Evolutionary conservation across 257 asterid species (phyloP).

Genomic region (Fraxinus anomala): DNA sequence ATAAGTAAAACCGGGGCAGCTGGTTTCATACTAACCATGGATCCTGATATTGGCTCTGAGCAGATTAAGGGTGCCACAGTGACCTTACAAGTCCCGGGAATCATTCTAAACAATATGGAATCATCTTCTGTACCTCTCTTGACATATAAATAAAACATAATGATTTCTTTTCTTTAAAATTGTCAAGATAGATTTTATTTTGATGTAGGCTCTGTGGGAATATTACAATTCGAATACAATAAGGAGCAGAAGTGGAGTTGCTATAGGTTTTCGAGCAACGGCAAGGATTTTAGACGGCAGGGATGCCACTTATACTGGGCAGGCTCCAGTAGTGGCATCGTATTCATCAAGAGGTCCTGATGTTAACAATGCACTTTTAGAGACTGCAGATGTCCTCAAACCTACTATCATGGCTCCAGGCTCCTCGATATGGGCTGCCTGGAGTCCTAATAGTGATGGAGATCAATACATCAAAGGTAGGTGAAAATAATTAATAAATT

Average conservation of each 20-base stretch:
- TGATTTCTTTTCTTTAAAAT: not conserved
- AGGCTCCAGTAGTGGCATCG: constrained; percentile 61
- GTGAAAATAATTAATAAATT: not conserved
- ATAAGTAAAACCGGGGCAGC: constrained; percentile 52
- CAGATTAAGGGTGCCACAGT: constrained; percentile 45
- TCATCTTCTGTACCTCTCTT: constrained; percentile 52
- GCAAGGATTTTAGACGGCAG: constrained; percentile 65
- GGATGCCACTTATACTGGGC: constrained; percentile 42
- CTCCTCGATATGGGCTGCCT: constrained; percentile 76
- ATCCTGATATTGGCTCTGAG: constrained; percentile 54
- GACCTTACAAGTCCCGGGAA: constrained; percentile 54
- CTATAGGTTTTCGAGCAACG: constrained; percentile 47
- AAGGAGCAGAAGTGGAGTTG: constrained; percentile 55
- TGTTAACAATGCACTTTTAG: constrained; percentile 50
- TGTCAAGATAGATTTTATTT: not conserved
- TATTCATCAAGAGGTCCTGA: constrained; percentile 78
- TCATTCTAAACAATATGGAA: constrained; percentile 54
- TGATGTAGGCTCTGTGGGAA: constrained; percentile 53
- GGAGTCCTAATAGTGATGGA: constrained; percentile 70
- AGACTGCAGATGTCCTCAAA: constrained; percentile 69
- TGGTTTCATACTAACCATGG: constrained; percentile 70
- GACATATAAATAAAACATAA: not conserved
- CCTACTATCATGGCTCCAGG: constrained; percentile 83
- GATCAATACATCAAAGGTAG: constrained; percentile 53
- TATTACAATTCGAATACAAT: constrained; percentile 56